These are phyloP conservation scores for Myxozyma sirexii DNA, from an alignment of 805 yeast species.

Conservation along the genomic window DNA sequence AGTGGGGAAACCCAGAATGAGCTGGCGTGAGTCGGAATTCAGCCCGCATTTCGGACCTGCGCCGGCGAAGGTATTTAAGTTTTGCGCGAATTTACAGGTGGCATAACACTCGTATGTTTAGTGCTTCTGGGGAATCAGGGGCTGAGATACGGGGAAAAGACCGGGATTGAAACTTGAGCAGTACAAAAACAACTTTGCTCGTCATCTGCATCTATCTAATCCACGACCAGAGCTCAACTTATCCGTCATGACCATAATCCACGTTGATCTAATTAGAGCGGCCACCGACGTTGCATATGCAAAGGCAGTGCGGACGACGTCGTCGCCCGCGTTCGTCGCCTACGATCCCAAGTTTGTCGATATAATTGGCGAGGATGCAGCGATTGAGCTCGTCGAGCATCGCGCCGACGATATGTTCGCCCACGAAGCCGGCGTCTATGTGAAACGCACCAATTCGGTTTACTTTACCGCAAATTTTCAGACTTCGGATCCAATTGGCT, in stretches of 20 bases:
- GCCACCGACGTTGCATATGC: conserved; percentile 25
- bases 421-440: conserved; percentile 33
- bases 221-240: background rate
- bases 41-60: too few relatives aligned
- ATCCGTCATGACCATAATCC: background rate
- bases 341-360: conserved; percentile 16
- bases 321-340: conserved; percentile 18
- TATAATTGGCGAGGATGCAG: conserved; percentile 14
- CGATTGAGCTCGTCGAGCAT: conserved; percentile 9
- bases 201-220: background rate
- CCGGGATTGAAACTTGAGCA: too few relatives aligned
- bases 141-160: background rate
- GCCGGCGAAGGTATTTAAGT: too few relatives aligned
- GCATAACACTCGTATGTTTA: background rate
- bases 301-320: background rate
- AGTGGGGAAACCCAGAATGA: too few relatives aligned
- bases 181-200: background rate
- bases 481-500: conserved; percentile 20
- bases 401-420: conserved; percentile 23
- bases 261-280: conserved; percentile 8
- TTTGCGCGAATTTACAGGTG: background rate
- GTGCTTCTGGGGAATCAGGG: background rate
- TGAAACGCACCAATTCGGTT: conserved; percentile 24
- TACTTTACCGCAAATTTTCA: conserved; percentile 32
- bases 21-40: too few relatives aligned